phyloP scores from a whole-genome alignment of 2,329 filamentous ascomycete species.

The Scortechinia acanthostroma region DNA sequence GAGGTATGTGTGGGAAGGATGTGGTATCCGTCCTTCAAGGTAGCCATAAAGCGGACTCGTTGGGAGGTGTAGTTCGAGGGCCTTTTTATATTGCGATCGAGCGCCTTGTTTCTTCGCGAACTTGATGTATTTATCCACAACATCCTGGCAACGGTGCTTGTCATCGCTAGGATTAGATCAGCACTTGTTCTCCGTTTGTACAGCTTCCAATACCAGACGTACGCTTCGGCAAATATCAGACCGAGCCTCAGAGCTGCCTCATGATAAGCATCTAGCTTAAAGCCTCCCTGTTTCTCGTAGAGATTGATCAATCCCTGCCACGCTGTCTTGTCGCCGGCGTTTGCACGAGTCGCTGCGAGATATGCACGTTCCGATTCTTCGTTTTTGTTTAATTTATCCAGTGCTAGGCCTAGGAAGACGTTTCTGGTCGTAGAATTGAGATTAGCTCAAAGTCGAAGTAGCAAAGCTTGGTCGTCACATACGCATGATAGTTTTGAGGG shows the following conservation, averaged over 20 bases:
- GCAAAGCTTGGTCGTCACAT: slow-evolving; percentile 4
- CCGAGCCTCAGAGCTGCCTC: slow-evolving; percentile 48
- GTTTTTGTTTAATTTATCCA: slow-evolving; percentile 48
- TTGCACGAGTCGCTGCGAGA: slow-evolving; percentile 47
- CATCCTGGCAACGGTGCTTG: slow-evolving; percentile 21
- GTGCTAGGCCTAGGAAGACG: slow-evolving; percentile 59
- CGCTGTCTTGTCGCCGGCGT: slow-evolving; percentile 52
- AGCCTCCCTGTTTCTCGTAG: slow-evolving; percentile 53
- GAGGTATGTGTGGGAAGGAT: slow-evolving; percentile 55
- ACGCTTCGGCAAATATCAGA: slow-evolving; percentile 45
- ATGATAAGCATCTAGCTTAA: slow-evolving; percentile 53
- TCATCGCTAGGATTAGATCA: background rate
- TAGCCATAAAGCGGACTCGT: slow-evolving; percentile 55
- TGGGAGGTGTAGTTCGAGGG: slow-evolving; percentile 53
- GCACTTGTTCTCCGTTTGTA: background rate
- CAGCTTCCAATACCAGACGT: slow-evolving; percentile 17
- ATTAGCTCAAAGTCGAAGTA: slow-evolving; percentile 1
- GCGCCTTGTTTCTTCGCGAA: slow-evolving; percentile 54
- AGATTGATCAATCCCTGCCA: slow-evolving; percentile 64
- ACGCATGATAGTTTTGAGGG: slow-evolving; percentile 58
- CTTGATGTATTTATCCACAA: slow-evolving; percentile 57
- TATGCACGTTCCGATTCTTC: slow-evolving; percentile 60
- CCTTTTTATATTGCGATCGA: slow-evolving; percentile 46
- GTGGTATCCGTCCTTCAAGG: slow-evolving; percentile 59
- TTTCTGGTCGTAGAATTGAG: slow-evolving; percentile 26